Conservation (phyloP, 2,329 filamentous ascomycete species). For the Cytospora chrysosperma region DNA sequence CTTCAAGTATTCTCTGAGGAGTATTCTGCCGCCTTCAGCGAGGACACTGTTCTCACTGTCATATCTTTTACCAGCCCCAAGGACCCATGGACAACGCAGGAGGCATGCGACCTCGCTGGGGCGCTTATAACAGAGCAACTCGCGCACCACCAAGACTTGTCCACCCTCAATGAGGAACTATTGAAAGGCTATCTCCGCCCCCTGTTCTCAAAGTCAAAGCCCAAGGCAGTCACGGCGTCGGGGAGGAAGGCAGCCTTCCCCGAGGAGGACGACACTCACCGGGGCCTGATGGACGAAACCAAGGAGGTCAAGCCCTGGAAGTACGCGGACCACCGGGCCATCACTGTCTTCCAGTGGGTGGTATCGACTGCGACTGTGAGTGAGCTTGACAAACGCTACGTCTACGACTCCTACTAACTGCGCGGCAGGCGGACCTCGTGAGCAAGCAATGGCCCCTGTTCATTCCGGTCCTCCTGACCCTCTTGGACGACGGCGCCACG, state of each 20-base stretch:
- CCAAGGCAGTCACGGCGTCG: constrained; percentile 52
- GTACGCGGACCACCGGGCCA: constrained; percentile 46
- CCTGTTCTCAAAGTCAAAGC: constrained; percentile 60
- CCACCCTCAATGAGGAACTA: constrained; percentile 54
- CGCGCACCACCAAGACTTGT: constrained; percentile 14
- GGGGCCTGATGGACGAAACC: constrained; percentile 39
- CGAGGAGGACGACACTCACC: constrained; percentile 38
- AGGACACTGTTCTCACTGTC: constrained; percentile 34
- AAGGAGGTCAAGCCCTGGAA: constrained; percentile 60
- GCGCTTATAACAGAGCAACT: constrained; percentile 35
- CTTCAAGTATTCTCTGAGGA: not conserved
- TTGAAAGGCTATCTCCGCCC: constrained; percentile 65
- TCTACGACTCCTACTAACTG: constrained; percentile 19
- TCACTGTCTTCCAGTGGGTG: constrained; percentile 62
- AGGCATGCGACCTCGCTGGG: constrained; percentile 33
- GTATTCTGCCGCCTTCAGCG: constrained; percentile 20
- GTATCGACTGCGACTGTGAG: constrained; percentile 51
- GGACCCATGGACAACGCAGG: constrained; percentile 34
- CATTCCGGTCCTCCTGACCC: constrained; percentile 66
- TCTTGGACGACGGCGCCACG: constrained; percentile 63
- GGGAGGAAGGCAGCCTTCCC: constrained; percentile 54
- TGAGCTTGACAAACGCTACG: constrained; percentile 23
- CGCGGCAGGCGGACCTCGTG: constrained; percentile 42
- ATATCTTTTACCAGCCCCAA: constrained; percentile 32
- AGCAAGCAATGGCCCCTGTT: constrained; percentile 65